Evolutionary conservation across 768 basidiomycete species (phyloP).

Genomic region (Rhodotorula kratochvilovae): DNA sequence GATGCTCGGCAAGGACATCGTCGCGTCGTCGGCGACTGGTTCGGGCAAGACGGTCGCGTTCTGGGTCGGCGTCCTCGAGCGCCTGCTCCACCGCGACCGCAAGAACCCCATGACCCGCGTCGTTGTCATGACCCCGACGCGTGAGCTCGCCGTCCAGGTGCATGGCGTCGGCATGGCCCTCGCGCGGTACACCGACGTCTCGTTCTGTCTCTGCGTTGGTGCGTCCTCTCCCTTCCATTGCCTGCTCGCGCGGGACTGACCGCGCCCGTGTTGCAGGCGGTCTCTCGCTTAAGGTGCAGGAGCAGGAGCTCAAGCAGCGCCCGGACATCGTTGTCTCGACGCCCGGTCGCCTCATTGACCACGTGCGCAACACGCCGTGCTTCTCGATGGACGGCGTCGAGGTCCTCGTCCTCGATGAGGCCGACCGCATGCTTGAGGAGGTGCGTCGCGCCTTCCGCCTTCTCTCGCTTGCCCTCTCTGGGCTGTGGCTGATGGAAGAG

Average conservation of each 20-base stretch:
- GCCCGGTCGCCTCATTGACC: constrained; percentile 95
- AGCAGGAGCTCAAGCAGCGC: constrained; percentile 71
- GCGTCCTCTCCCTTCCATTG: constrained; percentile 18
- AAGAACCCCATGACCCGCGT: constrained; percentile 84
- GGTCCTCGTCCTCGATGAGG: constrained; percentile 91
- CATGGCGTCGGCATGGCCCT: constrained; percentile 83
- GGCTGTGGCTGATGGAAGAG: background rate
- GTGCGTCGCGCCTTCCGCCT: background rate
- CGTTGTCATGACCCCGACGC: constrained; percentile 85
- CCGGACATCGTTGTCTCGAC: constrained; percentile 96
- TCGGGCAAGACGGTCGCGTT: constrained; percentile 99
- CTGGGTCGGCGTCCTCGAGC: constrained; percentile 84
- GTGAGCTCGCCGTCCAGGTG: constrained; percentile 94
- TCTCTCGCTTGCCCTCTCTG: no score
- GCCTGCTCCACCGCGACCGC: constrained; percentile 84
- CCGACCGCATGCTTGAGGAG: constrained; percentile 83
- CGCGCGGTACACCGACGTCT: constrained; percentile 78
- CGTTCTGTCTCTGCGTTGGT: constrained; percentile 90
- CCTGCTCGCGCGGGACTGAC: background rate
- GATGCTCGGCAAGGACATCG: constrained; percentile 88
- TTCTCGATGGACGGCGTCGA: constrained; percentile 90
- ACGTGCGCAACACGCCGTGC: constrained; percentile 87
- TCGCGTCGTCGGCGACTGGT: constrained; percentile 92
- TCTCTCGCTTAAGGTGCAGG: constrained; percentile 86
- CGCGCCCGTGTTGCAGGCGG: constrained; percentile 60